Base-by-base conservation (phyloP, 2,329 filamentous ascomycete genomes). In the Penicillium brasilianum region DNA sequence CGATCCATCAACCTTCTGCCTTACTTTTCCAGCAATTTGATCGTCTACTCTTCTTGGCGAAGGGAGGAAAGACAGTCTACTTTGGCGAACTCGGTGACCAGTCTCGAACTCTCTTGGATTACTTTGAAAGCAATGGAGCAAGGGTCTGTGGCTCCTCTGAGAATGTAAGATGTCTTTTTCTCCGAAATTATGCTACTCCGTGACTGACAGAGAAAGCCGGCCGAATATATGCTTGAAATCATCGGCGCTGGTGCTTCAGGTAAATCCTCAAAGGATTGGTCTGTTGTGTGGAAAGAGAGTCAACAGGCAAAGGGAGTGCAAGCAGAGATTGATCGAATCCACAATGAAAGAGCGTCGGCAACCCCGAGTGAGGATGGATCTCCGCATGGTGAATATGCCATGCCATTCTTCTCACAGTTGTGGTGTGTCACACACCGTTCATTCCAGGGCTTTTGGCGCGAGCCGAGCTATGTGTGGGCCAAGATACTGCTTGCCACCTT, bases 1-100 rank as follows among this genome's bases (percentile, higher is more conserved):
- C 93, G 0, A 97, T 97, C 64, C 93, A 97, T 76, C 93, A 97
- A 75, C 93, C 93, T 13, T 94, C 91, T n/a, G 92, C 92, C 37
- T 90, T 96, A 81, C 83, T 97, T 52, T 96, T 97, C 80, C 91
- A 96, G 75, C 88, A 92, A 60, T 97, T 89, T 57, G 87, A 89
- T 64, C 80, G 82, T 1, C 74, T 89, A 0, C 76, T 89, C 0
- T 87, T 90, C 68, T 78, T 90, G 0, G 85, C 86, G 1, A 83
- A 83, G 58, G 87, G 87, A 16, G 88, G 88, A 0, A 85, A 82
- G 68, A 89, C 87, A 0, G 85, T 89, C 0, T 90, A 90, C 66
- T 90, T 89, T 73, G 88, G 87, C 1, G 80, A 88, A 9, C 86
- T 90, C 37, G 88, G 88, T 0, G 67, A 82, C 0, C 82, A 88